Evolutionary conservation across 257 asterid species (phyloP).

Genomic region (Solanum chiquidenum): DNA sequence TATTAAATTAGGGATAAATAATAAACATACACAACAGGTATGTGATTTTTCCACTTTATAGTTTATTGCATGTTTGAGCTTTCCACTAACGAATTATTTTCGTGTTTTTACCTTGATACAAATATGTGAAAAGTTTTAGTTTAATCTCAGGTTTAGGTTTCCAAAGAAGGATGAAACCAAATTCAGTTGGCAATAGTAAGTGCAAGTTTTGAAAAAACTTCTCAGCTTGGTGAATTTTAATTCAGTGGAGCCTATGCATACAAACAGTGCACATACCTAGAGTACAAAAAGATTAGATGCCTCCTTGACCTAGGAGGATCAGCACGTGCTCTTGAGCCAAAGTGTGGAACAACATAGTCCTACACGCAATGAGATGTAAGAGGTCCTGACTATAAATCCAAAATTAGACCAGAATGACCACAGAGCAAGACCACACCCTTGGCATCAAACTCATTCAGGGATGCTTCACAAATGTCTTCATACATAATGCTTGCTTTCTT

Average conservation of each 20-base stretch:
- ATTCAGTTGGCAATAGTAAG: not conserved
- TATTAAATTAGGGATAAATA: not conserved
- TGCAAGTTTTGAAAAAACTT: not conserved
- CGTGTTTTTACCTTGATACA: not conserved
- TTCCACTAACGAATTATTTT: not conserved
- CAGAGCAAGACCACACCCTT: not conserved
- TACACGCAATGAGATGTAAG: constrained; percentile 3
- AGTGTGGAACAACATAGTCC: constrained; percentile 2
- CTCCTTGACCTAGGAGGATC: constrained; percentile 10
- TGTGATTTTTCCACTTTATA: not conserved
- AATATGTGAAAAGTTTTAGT: not conserved
- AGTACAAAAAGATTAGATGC: not conserved
- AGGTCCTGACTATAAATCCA: constrained; percentile 1
- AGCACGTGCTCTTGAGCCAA: constrained; percentile 1
- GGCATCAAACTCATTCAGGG: not conserved
- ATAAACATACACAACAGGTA: not conserved
- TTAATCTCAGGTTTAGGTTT: not conserved
- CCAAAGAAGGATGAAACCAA: not conserved
- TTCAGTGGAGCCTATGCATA: not conserved
- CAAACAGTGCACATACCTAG: constrained; percentile 6
- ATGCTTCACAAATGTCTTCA: not conserved
- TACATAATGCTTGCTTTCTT: not conserved
- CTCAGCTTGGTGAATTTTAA: not conserved
- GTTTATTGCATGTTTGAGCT: not conserved
- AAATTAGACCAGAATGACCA: constrained; percentile 2